phyloP scores from a whole-genome alignment of 148 eudicot species.

The Polygonum maritimum region DNA sequence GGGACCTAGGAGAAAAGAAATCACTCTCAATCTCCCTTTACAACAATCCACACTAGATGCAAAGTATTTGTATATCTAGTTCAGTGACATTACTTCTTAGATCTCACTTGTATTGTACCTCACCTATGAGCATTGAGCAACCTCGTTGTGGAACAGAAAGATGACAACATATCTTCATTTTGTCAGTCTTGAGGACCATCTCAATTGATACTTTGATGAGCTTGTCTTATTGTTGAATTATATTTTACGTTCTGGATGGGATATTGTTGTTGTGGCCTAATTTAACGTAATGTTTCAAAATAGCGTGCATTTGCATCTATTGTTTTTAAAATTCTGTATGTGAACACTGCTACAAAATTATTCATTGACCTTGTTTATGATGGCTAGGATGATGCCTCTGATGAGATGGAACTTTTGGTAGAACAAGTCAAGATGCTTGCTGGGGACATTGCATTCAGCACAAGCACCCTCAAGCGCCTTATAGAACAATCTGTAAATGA shows the following conservation, averaged over 20 bases:
- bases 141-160: not conserved
- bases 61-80: not conserved
- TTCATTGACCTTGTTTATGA: not conserved
- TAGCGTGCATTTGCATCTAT: not conserved
- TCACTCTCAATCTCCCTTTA: not conserved
- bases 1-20: not conserved
- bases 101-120: not conserved
- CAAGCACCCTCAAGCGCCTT: constrained; percentile 90
- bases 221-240: not conserved
- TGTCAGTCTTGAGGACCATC: not conserved
- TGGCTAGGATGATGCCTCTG: constrained; percentile 60
- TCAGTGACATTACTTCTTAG: not conserved
- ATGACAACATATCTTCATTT: not conserved
- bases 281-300: not conserved
- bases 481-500: constrained; percentile 77
- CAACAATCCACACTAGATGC: not conserved
- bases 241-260: not conserved
- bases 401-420: constrained; percentile 88
- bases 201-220: not conserved
- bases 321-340: not conserved
- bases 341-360: not conserved
- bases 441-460: constrained; percentile 94
- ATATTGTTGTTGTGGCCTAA: not conserved
- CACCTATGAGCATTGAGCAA: not conserved
- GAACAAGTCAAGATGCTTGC: constrained; percentile 99